Base-by-base conservation (phyloP, 257 asterid genomes). In the Anisodus tanguticus region DNA sequence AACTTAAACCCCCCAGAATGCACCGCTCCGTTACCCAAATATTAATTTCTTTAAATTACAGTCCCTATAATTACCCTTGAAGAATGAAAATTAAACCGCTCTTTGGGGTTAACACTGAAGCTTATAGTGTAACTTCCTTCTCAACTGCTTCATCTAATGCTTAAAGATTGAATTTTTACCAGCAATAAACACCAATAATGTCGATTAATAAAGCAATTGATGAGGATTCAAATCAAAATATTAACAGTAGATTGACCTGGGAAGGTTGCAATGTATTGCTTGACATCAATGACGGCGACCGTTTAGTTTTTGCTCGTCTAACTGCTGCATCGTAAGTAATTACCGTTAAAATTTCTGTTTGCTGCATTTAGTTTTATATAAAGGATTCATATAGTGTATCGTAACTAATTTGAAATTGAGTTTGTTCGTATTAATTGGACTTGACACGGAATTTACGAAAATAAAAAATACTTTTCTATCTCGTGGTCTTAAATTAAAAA, bases 181-280 rank as follows among this genome's bases (percentile, higher is more conserved):
- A 26, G 81, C 8, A 51, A 59, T 19, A 67, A 39, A 55, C 51
- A 31, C 11, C 74, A 84, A 85, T 9, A 70, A 91, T 93, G 98
- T 55, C 90, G 71, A 78, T 53, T 53, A 78, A 77, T 69, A 86
- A 60, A 82, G 64, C 83, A 55, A 76, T 60, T 85, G 63, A 54
- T 35, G 90, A 86, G 53, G 81, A 1, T 80, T 77, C 51, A 58
- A 74, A 81, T 58, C 63, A 69, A 39, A 85, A 68, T 31, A 1
- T 31, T 16, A 89, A 83, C 83, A 87, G 86, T 55, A 91, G 98
- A 90, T 85, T 91, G 83, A 93, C 99, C 19, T 94, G 95, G 97
- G 99, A 94, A 81, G 99, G 99, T 41, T 94, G 98, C 90, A 96
- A 92, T 81, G 98, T 94, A 53, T 90, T 96, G 95, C 98, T 96